Evolutionary conservation across 768 basidiomycete species (phyloP), one percentile per base, ranked within the genome.

Genomic region (Coprinopsis marcescibilis): DNA sequence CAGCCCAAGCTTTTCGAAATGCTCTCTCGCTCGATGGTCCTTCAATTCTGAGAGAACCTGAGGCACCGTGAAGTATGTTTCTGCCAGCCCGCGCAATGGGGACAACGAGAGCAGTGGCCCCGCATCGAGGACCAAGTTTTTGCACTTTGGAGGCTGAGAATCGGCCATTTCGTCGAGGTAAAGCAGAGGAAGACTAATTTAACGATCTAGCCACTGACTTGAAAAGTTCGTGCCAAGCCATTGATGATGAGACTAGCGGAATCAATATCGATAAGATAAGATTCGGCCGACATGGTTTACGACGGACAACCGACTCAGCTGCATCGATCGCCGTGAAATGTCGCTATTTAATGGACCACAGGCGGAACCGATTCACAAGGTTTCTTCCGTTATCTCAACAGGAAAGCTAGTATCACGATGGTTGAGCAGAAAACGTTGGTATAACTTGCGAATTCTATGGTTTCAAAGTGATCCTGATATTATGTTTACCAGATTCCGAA

Each of bases 21-120:
- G 86, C 58, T 93, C 84, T 55, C 92, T 68, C 3, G 91, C 91
- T 19, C 82, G 81, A 61, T 77, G 81, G 67, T 97, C 95, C 63
- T 89, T 85, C 54, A 99, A 68, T 64, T 99, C 96, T 3, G 80
- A 75, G 24, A 98, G 69, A 7, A 98, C 94, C 55, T 92, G 87
- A 0, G 92, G 93, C 1, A 89, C 87, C 4, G 93, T 95, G 50
- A 89, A 67, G 62, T 87, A 98, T 26, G 78, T 79, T 53, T 85
- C 75, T 15, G 96, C 90, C 21, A 98, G 68, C 10, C 92, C 91
- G n/a, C 90, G 76, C 7, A 98, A 76, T 0, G 94, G 91, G 0
- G 87, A 85, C 2, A 95, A 71, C 2, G 91, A 90, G 3, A 98
- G 81, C 0, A 97, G 71, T 2, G 95, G 94, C 1, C 92, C 93